phyloP scores from a whole-genome alignment of 345 rosid species.

The Trapa incisa region DNA sequence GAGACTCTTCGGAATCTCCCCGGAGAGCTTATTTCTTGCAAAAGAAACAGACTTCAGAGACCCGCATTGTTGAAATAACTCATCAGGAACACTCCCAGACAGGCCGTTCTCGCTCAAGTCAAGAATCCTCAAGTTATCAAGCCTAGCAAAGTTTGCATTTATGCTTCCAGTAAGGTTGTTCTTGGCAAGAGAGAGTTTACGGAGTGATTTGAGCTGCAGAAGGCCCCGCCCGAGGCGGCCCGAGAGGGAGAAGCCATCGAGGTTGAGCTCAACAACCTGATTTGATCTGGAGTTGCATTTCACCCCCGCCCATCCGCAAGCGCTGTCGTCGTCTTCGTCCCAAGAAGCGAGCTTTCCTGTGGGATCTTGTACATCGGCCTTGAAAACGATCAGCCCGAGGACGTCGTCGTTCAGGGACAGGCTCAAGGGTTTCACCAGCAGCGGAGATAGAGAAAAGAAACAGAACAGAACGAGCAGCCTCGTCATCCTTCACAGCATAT shows the following conservation, averaged over 20 bases:
- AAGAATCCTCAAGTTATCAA: conserved; percentile 44
- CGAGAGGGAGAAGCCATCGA: conserved; percentile 68
- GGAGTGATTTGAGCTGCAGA: conserved; percentile 55
- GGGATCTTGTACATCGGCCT: conserved; percentile 77
- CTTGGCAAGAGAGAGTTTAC: conserved; percentile 56
- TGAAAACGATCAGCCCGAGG: conserved; percentile 75
- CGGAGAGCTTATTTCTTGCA: conserved; percentile 56
- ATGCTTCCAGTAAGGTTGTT: conserved; percentile 65
- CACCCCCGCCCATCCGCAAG: conserved; percentile 77
- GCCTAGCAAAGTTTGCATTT: conserved; percentile 46
- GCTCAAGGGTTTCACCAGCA: conserved; percentile 38
- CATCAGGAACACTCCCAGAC: conserved; percentile 56
- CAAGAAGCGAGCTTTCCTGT: conserved; percentile 59
- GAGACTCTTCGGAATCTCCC: conserved; percentile 61
- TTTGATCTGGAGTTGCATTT: conserved; percentile 62
- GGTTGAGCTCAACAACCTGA: conserved; percentile 62
- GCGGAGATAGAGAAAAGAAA: conserved; percentile 13
- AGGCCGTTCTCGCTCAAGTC: conserved; percentile 67
- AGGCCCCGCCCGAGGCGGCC: conserved; percentile 88
- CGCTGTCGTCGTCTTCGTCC: conserved; percentile 71
- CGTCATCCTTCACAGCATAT: conserved; percentile 10
- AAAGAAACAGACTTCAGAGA: conserved; percentile 54
- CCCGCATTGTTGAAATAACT: conserved; percentile 73
- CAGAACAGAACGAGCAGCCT: conserved; percentile 5
- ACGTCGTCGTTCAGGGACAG: conserved; percentile 67